phyloP scores from a whole-genome alignment of 306 rosid species.

The Carpinus fangiana region DNA sequence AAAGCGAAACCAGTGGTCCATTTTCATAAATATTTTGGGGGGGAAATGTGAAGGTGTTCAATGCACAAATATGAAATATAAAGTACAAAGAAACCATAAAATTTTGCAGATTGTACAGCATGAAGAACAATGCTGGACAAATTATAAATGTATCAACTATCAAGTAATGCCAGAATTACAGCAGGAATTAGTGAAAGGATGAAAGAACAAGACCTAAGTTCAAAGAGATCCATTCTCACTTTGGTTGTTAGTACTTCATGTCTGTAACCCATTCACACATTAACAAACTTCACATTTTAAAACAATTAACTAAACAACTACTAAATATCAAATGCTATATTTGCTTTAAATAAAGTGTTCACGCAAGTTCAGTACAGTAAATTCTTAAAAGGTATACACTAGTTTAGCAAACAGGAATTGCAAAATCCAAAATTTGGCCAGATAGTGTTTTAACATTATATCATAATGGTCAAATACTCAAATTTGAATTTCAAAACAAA shows the following conservation, averaged over 20 bases:
- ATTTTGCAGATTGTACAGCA: neutral
- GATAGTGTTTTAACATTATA: too few species aligned
- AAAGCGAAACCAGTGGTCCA: constrained; percentile 1
- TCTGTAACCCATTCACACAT: neutral
- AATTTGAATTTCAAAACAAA: neutral
- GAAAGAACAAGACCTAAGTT: neutral
- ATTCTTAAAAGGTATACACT: too few species aligned
- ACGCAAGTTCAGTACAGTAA: too few species aligned
- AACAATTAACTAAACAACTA: neutral
- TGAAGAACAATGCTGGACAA: neutral
- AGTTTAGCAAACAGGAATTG: too few species aligned
- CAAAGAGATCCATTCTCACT: neutral
- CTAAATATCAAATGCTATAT: neutral
- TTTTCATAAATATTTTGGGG: neutral
- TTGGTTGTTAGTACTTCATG: neutral
- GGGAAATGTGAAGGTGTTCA: neutral
- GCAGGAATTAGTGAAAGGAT: neutral
- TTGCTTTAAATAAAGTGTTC: too few species aligned
- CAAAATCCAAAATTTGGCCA: too few species aligned
- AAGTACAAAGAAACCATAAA: neutral
- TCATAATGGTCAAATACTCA: too few species aligned
- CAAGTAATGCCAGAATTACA: neutral
- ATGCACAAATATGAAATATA: too few species aligned
- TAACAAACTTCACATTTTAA: neutral
- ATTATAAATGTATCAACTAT: neutral